These are phyloP conservation scores for Chaetomium sp. DNA, from an alignment of 2,329 filamentous ascomycete genomes.

Conservation along the genomic window DNA sequence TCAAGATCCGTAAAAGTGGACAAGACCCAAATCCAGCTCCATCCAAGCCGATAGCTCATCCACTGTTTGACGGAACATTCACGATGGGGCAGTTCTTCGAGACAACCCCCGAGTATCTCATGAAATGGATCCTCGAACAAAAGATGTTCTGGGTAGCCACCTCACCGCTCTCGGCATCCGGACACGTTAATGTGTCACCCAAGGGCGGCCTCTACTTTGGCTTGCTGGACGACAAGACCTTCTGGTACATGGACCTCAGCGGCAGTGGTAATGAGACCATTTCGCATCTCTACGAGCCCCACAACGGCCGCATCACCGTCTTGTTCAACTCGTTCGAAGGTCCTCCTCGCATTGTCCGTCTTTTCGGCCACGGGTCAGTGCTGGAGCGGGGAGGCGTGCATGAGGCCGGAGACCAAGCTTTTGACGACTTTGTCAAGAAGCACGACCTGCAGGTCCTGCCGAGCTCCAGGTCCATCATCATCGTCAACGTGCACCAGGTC, in stretches of 20 bases:
- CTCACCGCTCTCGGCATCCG: conserved; percentile 63
- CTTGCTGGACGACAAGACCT: conserved; percentile 39
- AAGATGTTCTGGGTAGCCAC: conserved; percentile 76
- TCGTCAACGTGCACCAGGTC: conserved; percentile 45
- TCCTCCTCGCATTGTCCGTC: conserved; percentile 43
- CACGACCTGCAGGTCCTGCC: conserved; percentile 37
- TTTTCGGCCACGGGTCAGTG: conserved; percentile 43
- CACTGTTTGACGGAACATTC: not conserved
- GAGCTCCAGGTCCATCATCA: conserved; percentile 43
- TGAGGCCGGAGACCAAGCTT: conserved; percentile 34
- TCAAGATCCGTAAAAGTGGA: not conserved
- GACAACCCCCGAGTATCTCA: conserved; percentile 46
- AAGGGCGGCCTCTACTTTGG: conserved; percentile 61
- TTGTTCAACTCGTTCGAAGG: conserved; percentile 62
- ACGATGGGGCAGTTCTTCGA: conserved; percentile 37
- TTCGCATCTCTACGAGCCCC: conserved; percentile 67
- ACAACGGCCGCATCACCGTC: conserved; percentile 71
- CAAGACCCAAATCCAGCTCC: not conserved
- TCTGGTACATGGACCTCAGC: conserved; percentile 70
- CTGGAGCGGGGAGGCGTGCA: conserved; percentile 37
- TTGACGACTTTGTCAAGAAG: conserved; percentile 41
- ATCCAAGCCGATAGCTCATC: not conserved
- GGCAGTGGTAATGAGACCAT: conserved; percentile 78
- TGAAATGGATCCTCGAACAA: conserved; percentile 66
- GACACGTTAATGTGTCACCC: conserved; percentile 75